Base-by-base conservation (phyloP, 2,329 filamentous ascomycete genomes). In the Hypoxylon sp. region DNA sequence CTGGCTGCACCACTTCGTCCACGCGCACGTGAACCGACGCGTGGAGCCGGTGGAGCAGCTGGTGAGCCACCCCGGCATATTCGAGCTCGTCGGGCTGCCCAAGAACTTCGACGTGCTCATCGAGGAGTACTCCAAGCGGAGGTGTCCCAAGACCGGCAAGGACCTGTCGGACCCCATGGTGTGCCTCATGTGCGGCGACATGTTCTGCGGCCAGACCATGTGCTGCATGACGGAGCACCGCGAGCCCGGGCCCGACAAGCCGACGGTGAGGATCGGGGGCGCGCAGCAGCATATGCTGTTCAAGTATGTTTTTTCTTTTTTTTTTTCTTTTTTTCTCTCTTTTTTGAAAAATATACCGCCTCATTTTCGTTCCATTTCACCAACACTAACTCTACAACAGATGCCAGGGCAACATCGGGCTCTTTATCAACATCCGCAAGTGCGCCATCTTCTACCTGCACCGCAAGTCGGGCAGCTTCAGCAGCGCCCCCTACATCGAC, bases 351-450 rank as follows among this genome's bases (percentile, higher is more conserved):
- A n/a, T n/a, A n/a, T n/a, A n/a, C n/a, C n/a, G n/a, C n/a, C n/a
- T n/a, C n/a, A n/a, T n/a, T n/a, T n/a, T n/a, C n/a, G n/a, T n/a
- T n/a, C n/a, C n/a, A n/a, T n/a, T n/a, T n/a, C n/a, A n/a, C n/a
- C n/a, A n/a, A 54, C 57, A 62, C 72, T 76, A 70, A 77, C 57
- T 30, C 60, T 50, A 53, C 47, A 46, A 49, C 68, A 96, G 92
- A 72, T 98, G 94, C 77, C 93, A 95, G 74, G 87, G 89, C 65
- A 93, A 93, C 71, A 89, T 97, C 49, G 95, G 95, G n/a, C 82
- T 97, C 32, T 98, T 96, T 80, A 90, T 99, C 77, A 97, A 97
- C 77, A 94, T 99, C 71, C 91, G 95, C 70, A 98, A 98, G 81
- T 98, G 96, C 80, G 92, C 91, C 70, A 89, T 97, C 41, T 87